Evolutionary conservation across 176 grass and related monocot species (phyloP).

Genomic region (Stipa capillata): DNA sequence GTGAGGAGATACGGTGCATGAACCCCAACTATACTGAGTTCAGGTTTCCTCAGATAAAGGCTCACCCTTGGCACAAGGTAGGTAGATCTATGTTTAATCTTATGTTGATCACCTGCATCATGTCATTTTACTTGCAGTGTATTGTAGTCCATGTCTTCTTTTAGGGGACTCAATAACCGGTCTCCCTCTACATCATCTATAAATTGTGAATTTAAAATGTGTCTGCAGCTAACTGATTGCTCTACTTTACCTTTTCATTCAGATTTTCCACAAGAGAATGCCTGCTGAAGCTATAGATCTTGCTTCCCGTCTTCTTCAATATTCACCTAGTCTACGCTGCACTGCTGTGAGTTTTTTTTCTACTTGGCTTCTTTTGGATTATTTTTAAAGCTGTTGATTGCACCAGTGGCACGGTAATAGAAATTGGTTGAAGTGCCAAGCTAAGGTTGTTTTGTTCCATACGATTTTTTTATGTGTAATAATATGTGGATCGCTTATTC

Average conservation of each 20-base stretch:
- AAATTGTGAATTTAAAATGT: background rate
- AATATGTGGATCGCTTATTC: background rate
- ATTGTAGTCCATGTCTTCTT: background rate
- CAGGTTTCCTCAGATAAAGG: slow-evolving; percentile 94
- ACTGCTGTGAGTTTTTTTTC: slow-evolving; percentile 61
- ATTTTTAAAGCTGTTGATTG: background rate
- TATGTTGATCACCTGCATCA: slow-evolving; percentile 1
- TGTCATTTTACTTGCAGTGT: background rate
- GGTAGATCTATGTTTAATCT: slow-evolving; percentile 28
- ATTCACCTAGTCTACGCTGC: slow-evolving; percentile 79
- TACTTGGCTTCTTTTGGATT: background rate
- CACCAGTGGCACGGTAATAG: background rate
- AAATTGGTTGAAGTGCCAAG: background rate
- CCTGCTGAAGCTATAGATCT: slow-evolving; percentile 88
- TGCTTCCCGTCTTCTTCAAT: slow-evolving; percentile 85
- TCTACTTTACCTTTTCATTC: background rate
- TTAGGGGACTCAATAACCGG: background rate
- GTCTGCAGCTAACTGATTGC: background rate
- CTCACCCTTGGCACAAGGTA: slow-evolving; percentile 99
- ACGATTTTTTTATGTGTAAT: background rate
- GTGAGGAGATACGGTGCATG: slow-evolving; percentile 96
- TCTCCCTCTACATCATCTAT: background rate
- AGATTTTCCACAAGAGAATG: slow-evolving; percentile 98
- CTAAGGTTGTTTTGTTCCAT: background rate
- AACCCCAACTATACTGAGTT: slow-evolving; percentile 96